These are phyloP conservation scores for Termitomyces sp. DNA, from an alignment of 768 basidiomycete genomes.

Conservation along the genomic window DNA sequence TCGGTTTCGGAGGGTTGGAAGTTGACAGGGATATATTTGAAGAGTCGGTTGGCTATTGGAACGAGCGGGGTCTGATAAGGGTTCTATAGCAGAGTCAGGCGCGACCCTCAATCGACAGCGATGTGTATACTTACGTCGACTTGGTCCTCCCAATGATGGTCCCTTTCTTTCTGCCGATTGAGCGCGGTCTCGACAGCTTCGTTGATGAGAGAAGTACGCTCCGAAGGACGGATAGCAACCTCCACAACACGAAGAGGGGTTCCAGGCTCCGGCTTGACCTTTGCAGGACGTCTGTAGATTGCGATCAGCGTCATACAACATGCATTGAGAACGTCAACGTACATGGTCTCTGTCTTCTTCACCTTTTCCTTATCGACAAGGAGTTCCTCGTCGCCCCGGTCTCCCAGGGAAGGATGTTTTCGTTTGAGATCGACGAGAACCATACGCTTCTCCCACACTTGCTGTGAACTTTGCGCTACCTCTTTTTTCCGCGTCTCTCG, in stretches of 20 bases:
- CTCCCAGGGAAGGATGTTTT: constrained; percentile 58
- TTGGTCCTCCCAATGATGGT: constrained; percentile 84
- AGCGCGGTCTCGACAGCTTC: constrained; percentile 63
- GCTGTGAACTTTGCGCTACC: constrained; percentile 50
- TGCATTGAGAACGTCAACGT: constrained; percentile 15
- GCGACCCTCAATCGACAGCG: no score
- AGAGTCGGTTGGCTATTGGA: constrained; percentile 61
- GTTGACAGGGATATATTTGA: constrained; percentile 56
- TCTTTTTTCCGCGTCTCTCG: constrained; percentile 82
- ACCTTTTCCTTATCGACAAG: constrained; percentile 70
- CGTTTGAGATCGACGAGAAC: constrained; percentile 79
- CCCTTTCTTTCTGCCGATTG: constrained; percentile 63
- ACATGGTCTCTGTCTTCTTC: constrained; percentile 55
- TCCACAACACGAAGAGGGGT: constrained; percentile 44
- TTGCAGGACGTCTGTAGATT: constrained; percentile 48
- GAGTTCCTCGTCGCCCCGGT: constrained; percentile 70
- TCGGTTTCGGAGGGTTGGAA: constrained; percentile 32
- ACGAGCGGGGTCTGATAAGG: constrained; percentile 66
- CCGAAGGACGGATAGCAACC: constrained; percentile 58
- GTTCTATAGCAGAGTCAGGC: constrained; percentile 39
- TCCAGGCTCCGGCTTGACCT: constrained; percentile 48
- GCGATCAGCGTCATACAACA: neutral
- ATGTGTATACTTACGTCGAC: constrained; percentile 60
- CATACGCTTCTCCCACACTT: constrained; percentile 78
- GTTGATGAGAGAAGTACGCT: constrained; percentile 59